A percentile compares a stretch with the other conserved stretches of the same genome.
Evolutionary conservation across 148 eudicot genomes (phyloP).

Genomic region (Dysphania ambrosioides): DNA sequence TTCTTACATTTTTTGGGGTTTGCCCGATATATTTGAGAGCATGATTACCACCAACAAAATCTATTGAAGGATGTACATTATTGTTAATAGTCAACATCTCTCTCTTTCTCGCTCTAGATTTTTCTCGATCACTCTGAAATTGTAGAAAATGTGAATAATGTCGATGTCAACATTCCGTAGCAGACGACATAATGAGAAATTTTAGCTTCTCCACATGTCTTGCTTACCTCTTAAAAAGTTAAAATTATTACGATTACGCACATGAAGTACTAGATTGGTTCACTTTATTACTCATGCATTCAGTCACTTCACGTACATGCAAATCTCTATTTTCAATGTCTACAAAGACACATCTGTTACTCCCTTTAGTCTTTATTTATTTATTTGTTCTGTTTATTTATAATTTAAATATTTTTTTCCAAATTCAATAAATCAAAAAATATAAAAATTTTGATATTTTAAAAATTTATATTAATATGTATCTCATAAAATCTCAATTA

Average conservation of each 20-base stretch:
- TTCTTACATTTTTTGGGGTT: not conserved
- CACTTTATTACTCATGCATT: not conserved
- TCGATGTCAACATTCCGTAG: constrained; percentile 27
- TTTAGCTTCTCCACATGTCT: not conserved
- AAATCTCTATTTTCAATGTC: not conserved
- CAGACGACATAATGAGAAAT: constrained; percentile 9
- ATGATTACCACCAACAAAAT: constrained; percentile 19
- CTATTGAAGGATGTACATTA: constrained; percentile 21
- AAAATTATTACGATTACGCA: not conserved
- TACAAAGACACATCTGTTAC: not conserved
- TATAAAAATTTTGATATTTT: no score
- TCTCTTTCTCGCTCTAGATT: not conserved
- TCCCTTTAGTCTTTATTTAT: not conserved
- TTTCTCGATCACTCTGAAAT: not conserved
- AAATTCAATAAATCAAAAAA: no score
- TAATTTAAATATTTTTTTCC: no score
- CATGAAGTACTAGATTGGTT: not conserved
- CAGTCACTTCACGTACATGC: not conserved
- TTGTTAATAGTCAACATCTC: constrained; percentile 37
- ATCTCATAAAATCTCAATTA: no score
- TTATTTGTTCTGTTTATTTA: no score
- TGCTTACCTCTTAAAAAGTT: not conserved
- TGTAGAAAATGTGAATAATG: not conserved
- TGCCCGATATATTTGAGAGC: constrained; percentile 9
- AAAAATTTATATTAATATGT: no score